phyloP scores from a whole-genome alignment of 108 stramenopile species.

The Skeletonema marinoi region DNA sequence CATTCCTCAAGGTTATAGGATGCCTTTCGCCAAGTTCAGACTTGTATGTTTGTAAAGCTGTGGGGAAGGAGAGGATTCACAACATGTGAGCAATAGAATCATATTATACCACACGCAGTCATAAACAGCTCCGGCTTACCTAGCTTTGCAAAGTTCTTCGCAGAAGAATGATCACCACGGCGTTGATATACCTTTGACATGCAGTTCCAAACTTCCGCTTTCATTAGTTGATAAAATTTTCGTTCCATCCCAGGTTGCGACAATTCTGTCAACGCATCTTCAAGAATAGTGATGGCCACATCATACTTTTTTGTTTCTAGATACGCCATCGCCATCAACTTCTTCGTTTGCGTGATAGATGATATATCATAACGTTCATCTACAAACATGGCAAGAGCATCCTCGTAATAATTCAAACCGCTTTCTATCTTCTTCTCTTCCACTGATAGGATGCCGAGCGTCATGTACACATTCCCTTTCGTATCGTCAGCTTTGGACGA shows the following conservation, averaged over 20 bases:
- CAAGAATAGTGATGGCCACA: constrained; percentile 21
- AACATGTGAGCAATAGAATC: not conserved
- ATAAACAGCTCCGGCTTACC: constrained; percentile 10
- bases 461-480: constrained; percentile 18
- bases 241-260: constrained; percentile 11
- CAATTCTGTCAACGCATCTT: constrained; percentile 36
- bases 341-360: constrained; percentile 28
- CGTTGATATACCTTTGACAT: constrained; percentile 30
- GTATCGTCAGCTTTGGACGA: constrained; percentile 31
- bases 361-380: constrained; percentile 15
- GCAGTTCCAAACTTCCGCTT: constrained; percentile 38
- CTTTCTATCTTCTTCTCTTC: constrained; percentile 9
- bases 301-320: constrained; percentile 22
- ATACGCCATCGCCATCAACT: constrained; percentile 27
- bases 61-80: not conserved
- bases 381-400: constrained; percentile 15
- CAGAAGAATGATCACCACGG: constrained; percentile 27
- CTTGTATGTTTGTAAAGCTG: constrained; percentile 41
- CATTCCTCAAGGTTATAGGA: constrained; percentile 34
- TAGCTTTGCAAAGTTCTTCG: constrained; percentile 48
- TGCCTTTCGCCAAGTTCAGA: constrained; percentile 33
- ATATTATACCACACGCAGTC: not conserved
- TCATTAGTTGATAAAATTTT: constrained; percentile 11
- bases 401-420: constrained; percentile 25
- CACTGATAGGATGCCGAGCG: constrained; percentile 24